These are phyloP conservation scores for Chlorella sp. DNA, from an alignment of 139 green algal genomes.

Conservation along the genomic window DNA sequence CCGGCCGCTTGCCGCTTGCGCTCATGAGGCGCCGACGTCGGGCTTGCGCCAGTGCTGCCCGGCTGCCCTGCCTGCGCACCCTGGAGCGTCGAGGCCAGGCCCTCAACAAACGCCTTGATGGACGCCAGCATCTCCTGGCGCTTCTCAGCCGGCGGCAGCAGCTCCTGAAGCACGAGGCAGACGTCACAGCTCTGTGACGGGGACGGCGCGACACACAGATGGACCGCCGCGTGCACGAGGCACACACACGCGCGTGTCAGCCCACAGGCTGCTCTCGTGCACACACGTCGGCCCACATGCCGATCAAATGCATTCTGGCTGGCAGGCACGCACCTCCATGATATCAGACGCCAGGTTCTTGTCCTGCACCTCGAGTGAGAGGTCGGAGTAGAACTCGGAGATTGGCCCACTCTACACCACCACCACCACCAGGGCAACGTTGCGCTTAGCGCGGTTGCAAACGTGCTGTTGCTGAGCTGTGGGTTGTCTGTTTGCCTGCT, in stretches of 20 bases:
- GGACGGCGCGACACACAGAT: no score
- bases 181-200: not conserved
- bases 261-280: not conserved
- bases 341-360: not conserved
- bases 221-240: no score
- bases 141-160: not conserved
- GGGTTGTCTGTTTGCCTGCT: not conserved
- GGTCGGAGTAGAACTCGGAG: not conserved
- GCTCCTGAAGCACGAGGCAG: not conserved
- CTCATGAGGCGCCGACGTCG: no score
- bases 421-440: not conserved
- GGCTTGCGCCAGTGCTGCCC: no score
- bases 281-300: not conserved
- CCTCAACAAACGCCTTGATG: no score
- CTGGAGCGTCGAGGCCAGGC: no score
- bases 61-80: no score
- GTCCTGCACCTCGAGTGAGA: not conserved
- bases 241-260: no score
- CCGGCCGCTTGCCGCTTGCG: no score
- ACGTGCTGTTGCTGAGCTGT: not conserved
- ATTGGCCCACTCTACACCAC: not conserved
- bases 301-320: no score
- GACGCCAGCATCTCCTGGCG: not conserved
- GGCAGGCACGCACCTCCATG: not conserved
- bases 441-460: not conserved